Evolutionary conservation across 768 basidiomycete species (phyloP), one percentile per base, ranked within the genome.

Genomic region (Mycena floridula): DNA sequence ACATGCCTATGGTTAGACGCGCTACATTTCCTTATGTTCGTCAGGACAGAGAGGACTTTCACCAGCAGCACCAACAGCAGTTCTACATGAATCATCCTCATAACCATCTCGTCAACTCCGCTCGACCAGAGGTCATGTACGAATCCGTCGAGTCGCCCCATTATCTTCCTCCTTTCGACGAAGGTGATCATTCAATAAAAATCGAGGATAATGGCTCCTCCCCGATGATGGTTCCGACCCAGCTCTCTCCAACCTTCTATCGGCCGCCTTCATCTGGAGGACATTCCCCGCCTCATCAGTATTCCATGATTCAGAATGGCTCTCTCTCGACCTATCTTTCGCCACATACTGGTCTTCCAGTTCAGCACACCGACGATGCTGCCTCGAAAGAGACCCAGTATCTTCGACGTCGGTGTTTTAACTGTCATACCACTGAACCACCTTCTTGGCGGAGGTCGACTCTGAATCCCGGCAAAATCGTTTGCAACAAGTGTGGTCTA

Each of bases 401-500:
- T 59, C 82, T 92, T 45, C 85, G 89, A 20, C 75, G 89, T 28
- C 74, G 88, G 7, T 92, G 89, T 67, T 88, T 85, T 73, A 92
- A 92, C 65, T 92, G 89, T 67, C 89, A 89, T 59, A 89, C 89
- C 16, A 92, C 89, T 2, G 89, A 92, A 59, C 89, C 89, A 0
- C 89, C 89, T 6, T 82, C 79, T 21, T 92, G 89, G 89, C 82
- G 89, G 43, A 79, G 89, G 37, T 84, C 81, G 24, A 91, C 89
- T 4, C 82, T 92, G 57, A 89, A 89, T 62, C 87, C 86, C 0
- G 89, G 89, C 51, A 92, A 92, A 66, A 92, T 92, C 57, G 89
- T 92, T 37, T 92, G 89, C 76, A 92, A 92, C 75, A 92, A 92
- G 70, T 92, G 89, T 52, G 89, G 89, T 8, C 74, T 92, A 28